These are phyloP conservation scores for Tetraselmis chui DNA, from an alignment of 139 green algal species.

Conservation along the genomic window DNA sequence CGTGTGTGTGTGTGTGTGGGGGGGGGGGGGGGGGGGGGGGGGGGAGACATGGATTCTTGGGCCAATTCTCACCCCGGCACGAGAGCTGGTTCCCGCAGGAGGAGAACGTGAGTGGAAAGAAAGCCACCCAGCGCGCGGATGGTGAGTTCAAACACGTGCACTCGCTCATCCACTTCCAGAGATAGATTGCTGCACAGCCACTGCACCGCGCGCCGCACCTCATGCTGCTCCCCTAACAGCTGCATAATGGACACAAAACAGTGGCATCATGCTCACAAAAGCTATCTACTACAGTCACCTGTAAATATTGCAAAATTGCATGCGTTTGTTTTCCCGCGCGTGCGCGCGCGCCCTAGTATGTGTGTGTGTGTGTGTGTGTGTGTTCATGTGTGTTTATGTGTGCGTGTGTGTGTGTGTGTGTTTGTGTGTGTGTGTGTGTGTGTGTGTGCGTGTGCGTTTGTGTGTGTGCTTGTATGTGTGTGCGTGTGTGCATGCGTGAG, in stretches of 20 bases:
- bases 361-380: too few relatives aligned
- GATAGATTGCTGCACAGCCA: conserved; percentile 33
- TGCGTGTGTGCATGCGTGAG: background rate
- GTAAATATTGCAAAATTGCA: too few relatives aligned
- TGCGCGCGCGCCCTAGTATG: too few relatives aligned
- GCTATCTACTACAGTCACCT: background rate
- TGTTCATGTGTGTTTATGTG: too few relatives aligned
- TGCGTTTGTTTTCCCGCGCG: too few relatives aligned
- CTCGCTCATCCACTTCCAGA: conserved; percentile 49
- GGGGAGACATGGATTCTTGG: background rate
- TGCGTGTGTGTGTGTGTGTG: too few relatives aligned
- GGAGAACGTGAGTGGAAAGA: conserved; percentile 38
- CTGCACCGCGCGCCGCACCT: conserved; percentile 38
- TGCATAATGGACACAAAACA: conserved; percentile 13
- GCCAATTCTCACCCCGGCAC: conserved; percentile 2
- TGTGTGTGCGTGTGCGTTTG: too few relatives aligned
- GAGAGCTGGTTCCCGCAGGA: conserved; percentile 11
- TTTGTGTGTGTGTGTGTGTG: too few relatives aligned
- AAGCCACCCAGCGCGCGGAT: conserved; percentile 54
- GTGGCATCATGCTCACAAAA: background rate
- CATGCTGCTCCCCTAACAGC: conserved; percentile 36
- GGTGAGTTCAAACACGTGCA: conserved; percentile 63
- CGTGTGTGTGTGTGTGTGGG: background rate
- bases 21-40: background rate
- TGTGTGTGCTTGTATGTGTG: too few relatives aligned